Percentiles rank a stretch among this genome's conserved stretches.
phyloP scores from a whole-genome alignment of 495 filamentous ascomycete species.

The Trichoderma gamsii region DNA sequence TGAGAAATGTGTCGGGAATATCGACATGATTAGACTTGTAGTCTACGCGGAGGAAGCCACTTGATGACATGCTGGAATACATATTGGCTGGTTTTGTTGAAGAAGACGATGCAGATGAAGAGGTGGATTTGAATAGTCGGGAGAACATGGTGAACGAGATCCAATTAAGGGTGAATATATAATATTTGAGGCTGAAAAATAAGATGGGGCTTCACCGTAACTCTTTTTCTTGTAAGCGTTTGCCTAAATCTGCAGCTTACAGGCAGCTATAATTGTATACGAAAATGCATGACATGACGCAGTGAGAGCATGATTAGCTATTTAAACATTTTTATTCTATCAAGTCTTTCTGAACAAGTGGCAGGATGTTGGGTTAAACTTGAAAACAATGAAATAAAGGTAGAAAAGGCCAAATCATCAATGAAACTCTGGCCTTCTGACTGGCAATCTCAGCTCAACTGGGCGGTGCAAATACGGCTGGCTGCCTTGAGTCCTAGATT shows the following conservation, averaged over 20 bases:
- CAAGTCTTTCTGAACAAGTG: too few species aligned
- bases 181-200: neutral
- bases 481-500: too few species aligned
- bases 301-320: neutral
- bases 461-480: too few species aligned
- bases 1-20: neutral
- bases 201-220: neutral
- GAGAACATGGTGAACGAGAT: neutral
- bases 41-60: neutral
- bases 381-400: too few species aligned
- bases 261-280: neutral
- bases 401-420: too few species aligned
- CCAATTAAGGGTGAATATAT: neutral
- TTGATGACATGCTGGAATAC: neutral
- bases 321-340: neutral
- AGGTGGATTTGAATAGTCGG: neutral
- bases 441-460: too few species aligned
- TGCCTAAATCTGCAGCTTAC: neutral
- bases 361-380: too few species aligned
- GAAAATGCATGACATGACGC: neutral
- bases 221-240: neutral
- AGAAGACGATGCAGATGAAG: neutral
- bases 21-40: neutral
- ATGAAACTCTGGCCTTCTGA: too few species aligned
- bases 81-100: neutral